Conservation (phyloP, 1,139 yeast species). For the Candida neerlandica region DNA sequence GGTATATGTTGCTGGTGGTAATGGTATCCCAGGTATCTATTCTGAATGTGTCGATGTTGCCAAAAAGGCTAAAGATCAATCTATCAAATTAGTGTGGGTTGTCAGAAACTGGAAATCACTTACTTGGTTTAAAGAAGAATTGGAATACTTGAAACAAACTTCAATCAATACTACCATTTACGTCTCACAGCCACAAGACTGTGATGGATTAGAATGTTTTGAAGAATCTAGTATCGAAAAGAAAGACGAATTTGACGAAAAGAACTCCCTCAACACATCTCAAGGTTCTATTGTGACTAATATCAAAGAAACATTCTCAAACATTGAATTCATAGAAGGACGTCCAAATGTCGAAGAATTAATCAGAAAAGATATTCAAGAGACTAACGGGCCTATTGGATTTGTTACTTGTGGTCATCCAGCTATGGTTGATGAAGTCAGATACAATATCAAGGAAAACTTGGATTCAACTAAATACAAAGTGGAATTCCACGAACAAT, state of each 20-base stretch:
- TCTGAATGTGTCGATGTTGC: conserved; percentile 38
- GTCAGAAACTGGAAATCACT: conserved; percentile 45
- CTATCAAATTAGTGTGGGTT: conserved; percentile 37
- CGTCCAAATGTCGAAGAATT: conserved; percentile 31
- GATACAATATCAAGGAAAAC: conserved; percentile 30
- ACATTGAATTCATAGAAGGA: conserved; percentile 30
- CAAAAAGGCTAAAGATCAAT: conserved; percentile 29
- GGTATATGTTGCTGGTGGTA: conserved; percentile 42
- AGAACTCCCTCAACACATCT: conserved; percentile 7
- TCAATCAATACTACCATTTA: conserved; percentile 32
- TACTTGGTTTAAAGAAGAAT: conserved; percentile 40
- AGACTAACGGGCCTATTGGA: conserved; percentile 42
- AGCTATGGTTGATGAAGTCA: conserved; percentile 50
- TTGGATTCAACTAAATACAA: conserved; percentile 30
- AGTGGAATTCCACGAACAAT: conserved; percentile 48
- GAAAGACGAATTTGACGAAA: conserved; percentile 21
- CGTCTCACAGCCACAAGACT: conserved; percentile 30
- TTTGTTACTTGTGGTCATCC: conserved; percentile 53
- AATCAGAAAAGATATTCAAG: conserved; percentile 28
- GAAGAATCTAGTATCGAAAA: conserved; percentile 7
- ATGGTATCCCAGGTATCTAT: conserved; percentile 45
- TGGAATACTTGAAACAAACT: conserved; percentile 26
- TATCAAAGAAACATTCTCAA: conserved; percentile 19
- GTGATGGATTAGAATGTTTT: conserved; percentile 11
- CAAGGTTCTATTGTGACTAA: conserved; percentile 10